phyloP scores from a whole-genome alignment of 805 yeast genomes.

The Spathaspora boniae region DNA sequence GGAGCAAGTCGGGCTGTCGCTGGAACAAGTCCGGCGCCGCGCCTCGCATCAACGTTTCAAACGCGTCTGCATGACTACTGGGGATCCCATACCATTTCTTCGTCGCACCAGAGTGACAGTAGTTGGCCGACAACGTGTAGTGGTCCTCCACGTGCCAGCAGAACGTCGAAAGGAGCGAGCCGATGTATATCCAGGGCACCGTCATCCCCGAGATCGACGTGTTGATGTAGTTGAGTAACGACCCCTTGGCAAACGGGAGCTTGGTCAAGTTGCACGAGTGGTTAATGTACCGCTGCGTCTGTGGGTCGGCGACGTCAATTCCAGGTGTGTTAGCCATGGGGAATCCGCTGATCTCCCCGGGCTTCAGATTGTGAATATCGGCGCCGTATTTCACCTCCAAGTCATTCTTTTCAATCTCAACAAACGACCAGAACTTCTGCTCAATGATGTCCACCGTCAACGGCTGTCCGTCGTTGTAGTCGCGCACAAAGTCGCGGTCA shows the following conservation, averaged over 20 bases:
- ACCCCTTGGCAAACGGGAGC: constrained; percentile 66
- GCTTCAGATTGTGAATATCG: constrained; percentile 65
- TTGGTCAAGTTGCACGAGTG: constrained; percentile 78
- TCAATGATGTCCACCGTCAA: constrained; percentile 49
- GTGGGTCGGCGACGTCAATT: constrained; percentile 14
- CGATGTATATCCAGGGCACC: constrained; percentile 91
- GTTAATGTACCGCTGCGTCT: constrained; percentile 33
- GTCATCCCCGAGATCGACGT: constrained; percentile 88
- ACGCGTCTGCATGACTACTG: constrained; percentile 54
- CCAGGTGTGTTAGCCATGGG: constrained; percentile 45
- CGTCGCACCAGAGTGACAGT: constrained; percentile 85
- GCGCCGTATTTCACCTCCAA: constrained; percentile 79
- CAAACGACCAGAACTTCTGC: constrained; percentile 60
- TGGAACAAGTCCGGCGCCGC: constrained; percentile 78
- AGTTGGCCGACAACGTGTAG: constrained; percentile 85
- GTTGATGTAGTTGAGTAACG: constrained; percentile 62
- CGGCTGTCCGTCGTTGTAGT: constrained; percentile 29
- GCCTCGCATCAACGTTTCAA: constrained; percentile 59
- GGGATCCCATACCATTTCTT: constrained; percentile 96
- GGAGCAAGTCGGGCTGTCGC: constrained; percentile 83
- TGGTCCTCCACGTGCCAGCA: constrained; percentile 98
- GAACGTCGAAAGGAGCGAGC: constrained; percentile 84
- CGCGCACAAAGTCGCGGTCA: constrained; percentile 36
- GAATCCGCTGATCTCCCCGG: constrained; percentile 73
- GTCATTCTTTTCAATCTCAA: constrained; percentile 37